Conservation (phyloP, 306 rosid species). For the Castanea crenata region DNA sequence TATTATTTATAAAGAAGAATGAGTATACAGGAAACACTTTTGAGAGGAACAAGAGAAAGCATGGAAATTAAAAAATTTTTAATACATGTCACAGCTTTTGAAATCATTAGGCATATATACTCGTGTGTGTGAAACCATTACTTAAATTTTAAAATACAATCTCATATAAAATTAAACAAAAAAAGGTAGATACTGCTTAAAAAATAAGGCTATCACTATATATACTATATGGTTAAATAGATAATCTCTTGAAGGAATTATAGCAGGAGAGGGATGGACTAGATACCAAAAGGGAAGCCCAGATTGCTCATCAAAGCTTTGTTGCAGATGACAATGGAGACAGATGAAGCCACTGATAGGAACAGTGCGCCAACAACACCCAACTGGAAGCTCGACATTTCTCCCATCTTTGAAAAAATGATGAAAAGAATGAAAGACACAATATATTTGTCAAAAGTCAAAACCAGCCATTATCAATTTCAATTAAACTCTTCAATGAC, state of each 20-base stretch:
- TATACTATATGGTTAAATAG: neutral
- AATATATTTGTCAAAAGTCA: neutral
- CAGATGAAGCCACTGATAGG: conserved; percentile 96
- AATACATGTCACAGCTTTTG: neutral
- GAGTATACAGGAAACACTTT: neutral
- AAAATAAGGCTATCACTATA: neutral
- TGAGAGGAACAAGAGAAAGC: no score
- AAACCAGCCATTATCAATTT: neutral
- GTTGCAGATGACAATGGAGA: conserved; percentile 98
- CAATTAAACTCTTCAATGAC: neutral
- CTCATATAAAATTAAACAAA: neutral
- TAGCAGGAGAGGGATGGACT: neutral
- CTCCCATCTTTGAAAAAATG: conserved; percentile 69
- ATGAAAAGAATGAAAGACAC: neutral
- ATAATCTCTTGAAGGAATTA: neutral
- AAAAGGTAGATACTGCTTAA: neutral
- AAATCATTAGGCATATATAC: neutral
- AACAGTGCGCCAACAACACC: conserved; percentile 90
- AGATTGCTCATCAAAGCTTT: conserved; percentile 99
- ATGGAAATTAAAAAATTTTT: neutral
- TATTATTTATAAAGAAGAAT: neutral
- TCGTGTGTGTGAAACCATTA: neutral
- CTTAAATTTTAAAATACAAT: neutral
- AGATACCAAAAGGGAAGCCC: conserved; percentile 90
- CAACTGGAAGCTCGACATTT: conserved; percentile 72